These are phyloP conservation scores for Bruguiera hainesii DNA, from an alignment of 441 rosid species.

Conservation along the genomic window DNA sequence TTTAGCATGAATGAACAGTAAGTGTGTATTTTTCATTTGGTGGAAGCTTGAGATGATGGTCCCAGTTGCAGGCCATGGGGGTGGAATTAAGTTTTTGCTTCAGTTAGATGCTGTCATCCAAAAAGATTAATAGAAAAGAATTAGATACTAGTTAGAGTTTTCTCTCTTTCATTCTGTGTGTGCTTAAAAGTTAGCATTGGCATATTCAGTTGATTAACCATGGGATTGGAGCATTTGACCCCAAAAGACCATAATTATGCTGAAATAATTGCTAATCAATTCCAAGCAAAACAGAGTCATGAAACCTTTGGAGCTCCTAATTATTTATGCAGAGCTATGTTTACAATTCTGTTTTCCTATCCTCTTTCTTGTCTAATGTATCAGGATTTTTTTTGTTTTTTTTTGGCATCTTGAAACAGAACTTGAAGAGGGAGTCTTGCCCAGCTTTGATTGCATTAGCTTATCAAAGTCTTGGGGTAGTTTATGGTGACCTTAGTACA, in stretches of 20 bases:
- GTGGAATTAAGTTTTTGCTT: neutral
- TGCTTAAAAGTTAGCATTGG: neutral
- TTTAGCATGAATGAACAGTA: too few species aligned
- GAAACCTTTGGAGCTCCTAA: too few species aligned
- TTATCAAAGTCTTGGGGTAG: slow-evolving; percentile 76
- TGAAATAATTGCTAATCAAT: neutral
- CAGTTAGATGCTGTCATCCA: neutral
- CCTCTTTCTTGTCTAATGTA: neutral
- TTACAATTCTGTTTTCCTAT: neutral
- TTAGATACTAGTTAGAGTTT: neutral
- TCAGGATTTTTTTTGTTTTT: neutral
- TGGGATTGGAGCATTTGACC: neutral
- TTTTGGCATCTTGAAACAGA: slow-evolving; percentile 32
- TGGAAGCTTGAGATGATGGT: neutral
- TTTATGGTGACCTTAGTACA: slow-evolving; percentile 68
- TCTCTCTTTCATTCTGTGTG: neutral
- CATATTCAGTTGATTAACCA: neutral
- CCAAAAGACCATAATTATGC: neutral
- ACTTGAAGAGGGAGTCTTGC: slow-evolving; percentile 50
- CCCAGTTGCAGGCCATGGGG: neutral
- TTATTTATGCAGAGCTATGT: too few species aligned
- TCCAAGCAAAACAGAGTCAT: neutral
- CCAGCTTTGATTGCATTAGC: slow-evolving; percentile 55
- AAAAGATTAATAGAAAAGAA: neutral
- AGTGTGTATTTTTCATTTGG: neutral